Evolutionary conservation across 208 protist genomes (phyloP), one percentile per base, ranked within the genome.

Genomic region (Entamoeba dispar): DNA sequence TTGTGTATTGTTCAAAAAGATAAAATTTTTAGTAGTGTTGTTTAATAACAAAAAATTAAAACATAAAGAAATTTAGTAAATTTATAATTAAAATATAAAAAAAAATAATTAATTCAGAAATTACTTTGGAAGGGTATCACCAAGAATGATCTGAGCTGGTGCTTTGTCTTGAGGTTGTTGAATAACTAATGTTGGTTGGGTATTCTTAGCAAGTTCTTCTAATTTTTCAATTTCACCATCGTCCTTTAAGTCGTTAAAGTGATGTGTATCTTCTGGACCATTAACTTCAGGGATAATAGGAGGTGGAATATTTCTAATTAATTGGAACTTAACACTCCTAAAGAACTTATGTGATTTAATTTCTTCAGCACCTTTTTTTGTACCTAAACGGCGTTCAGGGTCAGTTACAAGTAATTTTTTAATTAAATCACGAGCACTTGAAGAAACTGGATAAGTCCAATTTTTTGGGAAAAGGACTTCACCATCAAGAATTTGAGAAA

Each of bases 321-420:
- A 86, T 34, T 86, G 61, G 14, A 86, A 86, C 34, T 94, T 50
- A 19, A 94, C 49, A 34, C 61, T 22, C 2, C 22, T 51, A 47
- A 94, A 93, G 50, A 92, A 94, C 19, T 50, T 47, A 51, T 94
- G 93, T 15, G n/a, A 50, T 93, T 93, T 94, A 22, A 94, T 92
- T n/a, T 94, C 55, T 10, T 86, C 51, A 43, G 86, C 47, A n/a
- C 51, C 49, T 38, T 61, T 38, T 47, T 49, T 91, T 49, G 34
- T 49, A 31, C 92, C 92, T 3, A 92, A 31, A 31, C 92, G 4
- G 14, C 49, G 38, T 31, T 49, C 61, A 50, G 92, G 50, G 0
- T 92, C 51, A 27, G 15, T 49, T 77, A 17, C 38, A 5, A 92
- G 14, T 77, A 92, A 19, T 4, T 15, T 27, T 27, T 38, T 50